Evolutionary conservation across 768 basidiomycete species (phyloP).

Genomic region (Lyophyllum shimeji): DNA sequence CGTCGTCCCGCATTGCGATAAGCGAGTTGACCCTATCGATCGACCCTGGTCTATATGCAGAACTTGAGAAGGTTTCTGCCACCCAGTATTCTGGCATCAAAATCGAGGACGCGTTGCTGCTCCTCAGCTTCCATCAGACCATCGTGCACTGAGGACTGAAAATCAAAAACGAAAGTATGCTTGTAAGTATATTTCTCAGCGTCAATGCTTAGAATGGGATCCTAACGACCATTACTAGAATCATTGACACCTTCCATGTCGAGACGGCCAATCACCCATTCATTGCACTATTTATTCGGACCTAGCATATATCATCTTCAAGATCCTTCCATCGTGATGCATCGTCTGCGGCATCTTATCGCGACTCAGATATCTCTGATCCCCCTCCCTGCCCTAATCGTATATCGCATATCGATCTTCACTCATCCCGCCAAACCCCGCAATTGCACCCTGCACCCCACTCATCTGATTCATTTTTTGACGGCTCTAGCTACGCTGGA

Average conservation of each 20-base stretch:
- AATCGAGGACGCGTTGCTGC: slow-evolving; percentile 72
- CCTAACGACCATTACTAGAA: slow-evolving; percentile 1
- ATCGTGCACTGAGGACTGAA: slow-evolving; percentile 42
- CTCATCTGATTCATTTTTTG: not conserved
- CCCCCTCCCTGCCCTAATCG: not conserved
- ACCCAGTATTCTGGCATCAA: slow-evolving; percentile 53
- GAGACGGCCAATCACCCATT: not conserved
- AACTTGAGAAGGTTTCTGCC: slow-evolving; percentile 47
- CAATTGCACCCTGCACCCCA: too few species aligned
- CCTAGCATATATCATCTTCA: slow-evolving; percentile 4
- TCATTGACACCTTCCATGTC: slow-evolving; percentile 9
- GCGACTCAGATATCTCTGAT: not conserved
- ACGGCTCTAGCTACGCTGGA: slow-evolving; percentile 3
- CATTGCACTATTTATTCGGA: slow-evolving; percentile 12
- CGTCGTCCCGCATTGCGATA: slow-evolving; percentile 26
- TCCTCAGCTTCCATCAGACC: slow-evolving; percentile 74
- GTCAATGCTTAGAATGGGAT: not conserved
- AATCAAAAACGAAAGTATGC: slow-evolving; percentile 7
- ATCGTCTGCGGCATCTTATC: not conserved
- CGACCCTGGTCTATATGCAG: slow-evolving; percentile 41
- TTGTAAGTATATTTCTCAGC: not conserved
- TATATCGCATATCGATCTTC: not conserved
- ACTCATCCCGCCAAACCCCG: not conserved
- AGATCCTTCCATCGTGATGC: slow-evolving; percentile 1
- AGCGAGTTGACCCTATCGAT: slow-evolving; percentile 36